Percentiles rank a stretch among this genome's conserved stretches.
These are phyloP conservation scores for Omphalea diandra DNA, from an alignment of 441 rosid species.

Conservation along the genomic window DNA sequence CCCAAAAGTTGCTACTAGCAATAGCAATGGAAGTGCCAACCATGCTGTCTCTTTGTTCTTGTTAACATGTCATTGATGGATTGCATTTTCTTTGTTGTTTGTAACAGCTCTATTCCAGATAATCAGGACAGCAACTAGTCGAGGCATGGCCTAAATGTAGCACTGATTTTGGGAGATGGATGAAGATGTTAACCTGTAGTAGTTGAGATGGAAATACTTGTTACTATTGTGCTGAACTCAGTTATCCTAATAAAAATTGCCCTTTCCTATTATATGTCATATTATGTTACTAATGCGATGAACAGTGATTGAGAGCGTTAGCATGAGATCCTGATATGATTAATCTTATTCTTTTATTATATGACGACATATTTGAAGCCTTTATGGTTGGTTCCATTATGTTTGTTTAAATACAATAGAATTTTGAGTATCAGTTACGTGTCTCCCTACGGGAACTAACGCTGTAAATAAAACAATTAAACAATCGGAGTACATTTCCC, in stretches of 20 bases:
- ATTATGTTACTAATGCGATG: background rate
- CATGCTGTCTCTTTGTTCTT: background rate
- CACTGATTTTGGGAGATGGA: slow-evolving; percentile 17
- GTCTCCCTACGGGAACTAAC: no score
- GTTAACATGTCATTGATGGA: slow-evolving; percentile 2
- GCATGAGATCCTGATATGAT: background rate
- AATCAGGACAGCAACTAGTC: slow-evolving; percentile 85
- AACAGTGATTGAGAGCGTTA: background rate
- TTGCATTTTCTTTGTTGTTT: slow-evolving; percentile 14
- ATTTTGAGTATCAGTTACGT: no score
- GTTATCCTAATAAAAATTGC: slow-evolving; percentile 21
- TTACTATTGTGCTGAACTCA: slow-evolving; percentile 18
- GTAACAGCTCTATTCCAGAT: slow-evolving; percentile 89
- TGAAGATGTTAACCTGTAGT: slow-evolving; percentile 27
- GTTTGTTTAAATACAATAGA: no score
- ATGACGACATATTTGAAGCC: no score
- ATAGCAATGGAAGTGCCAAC: no score
- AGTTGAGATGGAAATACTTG: slow-evolving; percentile 28
- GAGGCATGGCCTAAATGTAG: slow-evolving; percentile 65
- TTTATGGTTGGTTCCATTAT: no score
- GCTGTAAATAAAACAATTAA: no score
- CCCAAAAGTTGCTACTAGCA: no score
- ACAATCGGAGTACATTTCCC: no score
- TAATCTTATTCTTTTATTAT: no score
- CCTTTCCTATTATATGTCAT: background rate